These are phyloP conservation scores for Sclerotinia sclerotiorum DNA, from an alignment of 2,329 filamentous ascomycete genomes.

Conservation along the genomic window DNA sequence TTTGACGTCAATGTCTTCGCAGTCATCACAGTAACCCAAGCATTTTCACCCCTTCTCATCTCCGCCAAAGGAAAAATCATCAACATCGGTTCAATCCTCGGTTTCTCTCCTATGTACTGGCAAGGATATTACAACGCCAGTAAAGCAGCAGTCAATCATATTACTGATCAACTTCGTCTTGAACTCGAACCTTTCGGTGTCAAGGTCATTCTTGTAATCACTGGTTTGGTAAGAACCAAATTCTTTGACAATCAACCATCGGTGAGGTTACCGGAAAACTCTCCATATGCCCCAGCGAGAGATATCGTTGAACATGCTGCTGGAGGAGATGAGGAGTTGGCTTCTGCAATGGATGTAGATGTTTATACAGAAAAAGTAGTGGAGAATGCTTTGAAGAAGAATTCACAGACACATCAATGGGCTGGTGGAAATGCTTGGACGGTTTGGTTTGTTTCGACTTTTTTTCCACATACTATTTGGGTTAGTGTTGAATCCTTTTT, in stretches of 20 bases:
- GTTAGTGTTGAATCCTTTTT: constrained; percentile 22
- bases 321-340: constrained; percentile 17
- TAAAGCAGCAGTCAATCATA: constrained; percentile 30
- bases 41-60: constrained; percentile 37
- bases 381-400: constrained; percentile 31
- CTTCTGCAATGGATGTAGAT: constrained; percentile 24
- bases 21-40: constrained; percentile 39
- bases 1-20: constrained; percentile 42
- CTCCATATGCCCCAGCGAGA: constrained; percentile 30
- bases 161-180: constrained; percentile 29
- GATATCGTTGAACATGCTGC: constrained; percentile 28
- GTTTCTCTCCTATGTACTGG: constrained; percentile 25
- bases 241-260: constrained; percentile 31
- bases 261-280: constrained; percentile 26
- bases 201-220: constrained; percentile 30
- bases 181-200: constrained; percentile 32
- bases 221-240: constrained; percentile 30
- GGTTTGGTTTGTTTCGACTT: constrained; percentile 30
- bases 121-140: constrained; percentile 34
- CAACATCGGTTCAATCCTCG: constrained; percentile 45
- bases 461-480: constrained; percentile 27
- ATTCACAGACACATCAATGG: constrained; percentile 31
- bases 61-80: constrained; percentile 45
- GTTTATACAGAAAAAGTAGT: constrained; percentile 31
- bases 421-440: constrained; percentile 25